These are phyloP conservation scores for Bacterosira constricta DNA, from an alignment of 108 stramenopile genomes.

Conservation along the genomic window DNA sequence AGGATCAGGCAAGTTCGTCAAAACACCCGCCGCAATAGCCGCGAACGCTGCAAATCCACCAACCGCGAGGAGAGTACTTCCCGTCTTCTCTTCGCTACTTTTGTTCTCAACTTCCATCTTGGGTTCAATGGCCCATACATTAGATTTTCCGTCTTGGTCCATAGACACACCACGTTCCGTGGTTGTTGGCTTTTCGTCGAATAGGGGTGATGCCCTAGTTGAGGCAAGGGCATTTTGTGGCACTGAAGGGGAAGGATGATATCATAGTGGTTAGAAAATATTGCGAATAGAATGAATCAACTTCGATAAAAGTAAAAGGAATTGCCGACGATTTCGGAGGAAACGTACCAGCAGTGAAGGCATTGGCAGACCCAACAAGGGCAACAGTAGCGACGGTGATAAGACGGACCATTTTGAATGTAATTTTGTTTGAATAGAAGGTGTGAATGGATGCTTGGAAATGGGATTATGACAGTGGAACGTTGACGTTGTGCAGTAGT, in stretches of 20 bases:
- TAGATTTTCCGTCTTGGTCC: constrained; percentile 94
- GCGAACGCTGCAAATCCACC: constrained; percentile 80
- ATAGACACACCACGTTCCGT: constrained; percentile 86
- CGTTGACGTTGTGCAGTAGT: too few species aligned
- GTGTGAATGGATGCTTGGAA: neutral
- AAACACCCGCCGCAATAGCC: constrained; percentile 67
- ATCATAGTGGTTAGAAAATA: too few species aligned
- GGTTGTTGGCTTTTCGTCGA: constrained; percentile 18
- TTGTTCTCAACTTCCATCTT: constrained; percentile 92
- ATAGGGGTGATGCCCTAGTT: constrained; percentile 5
- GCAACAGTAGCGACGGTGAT: constrained; percentile 22
- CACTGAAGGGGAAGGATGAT: neutral
- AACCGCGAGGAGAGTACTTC: constrained; percentile 60
- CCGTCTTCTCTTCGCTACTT: constrained; percentile 75
- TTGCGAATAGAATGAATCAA: too few species aligned
- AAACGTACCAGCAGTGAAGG: constrained; percentile 46
- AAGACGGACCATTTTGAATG: constrained; percentile 35
- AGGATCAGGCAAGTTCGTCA: constrained; percentile 88
- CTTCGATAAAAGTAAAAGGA: too few species aligned
- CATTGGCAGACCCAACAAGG: constrained; percentile 37
- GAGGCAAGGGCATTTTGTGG: constrained; percentile 11
- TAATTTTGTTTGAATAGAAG: neutral
- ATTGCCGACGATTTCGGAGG: too few species aligned
- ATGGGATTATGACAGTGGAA: too few species aligned
- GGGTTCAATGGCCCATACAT: constrained; percentile 98